Percentiles rank a stretch among this genome's conserved stretches.
Conservation (phyloP, 306 rosid genomes). For the Prunus campanulata region DNA sequence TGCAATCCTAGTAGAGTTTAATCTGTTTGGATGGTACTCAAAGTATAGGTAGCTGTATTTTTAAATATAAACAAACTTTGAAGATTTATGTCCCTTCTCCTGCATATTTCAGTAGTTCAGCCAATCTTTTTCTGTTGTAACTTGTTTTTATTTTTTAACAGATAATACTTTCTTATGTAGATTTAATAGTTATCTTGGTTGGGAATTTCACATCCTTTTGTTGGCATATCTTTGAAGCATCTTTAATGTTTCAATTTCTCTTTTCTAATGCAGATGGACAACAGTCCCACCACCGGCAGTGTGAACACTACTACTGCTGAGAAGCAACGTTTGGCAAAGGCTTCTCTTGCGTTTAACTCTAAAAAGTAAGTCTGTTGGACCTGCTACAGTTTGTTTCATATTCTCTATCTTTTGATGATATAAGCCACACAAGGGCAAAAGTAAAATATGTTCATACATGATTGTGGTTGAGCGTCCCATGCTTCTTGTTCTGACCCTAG, state of each 20-base stretch:
- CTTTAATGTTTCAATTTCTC: not conserved
- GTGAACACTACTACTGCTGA: slow-evolving; percentile 75
- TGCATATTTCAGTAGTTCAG: not conserved
- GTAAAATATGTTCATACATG: not conserved
- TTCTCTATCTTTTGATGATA: not conserved
- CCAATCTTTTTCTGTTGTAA: not conserved
- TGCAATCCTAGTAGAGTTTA: not conserved
- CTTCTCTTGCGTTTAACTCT: slow-evolving; percentile 84
- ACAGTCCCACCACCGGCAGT: slow-evolving; percentile 96
- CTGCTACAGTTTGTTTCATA: slow-evolving; percentile 10
- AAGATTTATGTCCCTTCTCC: not conserved
- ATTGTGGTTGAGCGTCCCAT: not conserved
- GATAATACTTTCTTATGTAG: not conserved
- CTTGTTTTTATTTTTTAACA: not conserved
- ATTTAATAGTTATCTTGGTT: not conserved
- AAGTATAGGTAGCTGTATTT: not conserved
- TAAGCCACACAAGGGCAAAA: not conserved
- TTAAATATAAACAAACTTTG: not conserved
- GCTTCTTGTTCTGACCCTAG: not conserved
- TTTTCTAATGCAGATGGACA: slow-evolving; percentile 75
- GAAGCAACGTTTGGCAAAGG: slow-evolving; percentile 89
- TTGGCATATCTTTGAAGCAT: not conserved
- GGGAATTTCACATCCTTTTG: not conserved
- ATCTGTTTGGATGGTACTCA: not conserved
- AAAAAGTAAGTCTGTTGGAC: slow-evolving; percentile 62